Evolutionary conservation across 2,329 filamentous ascomycete genomes (phyloP), one percentile per base, ranked within the genome.

Genomic region (Xylaria sp.): DNA sequence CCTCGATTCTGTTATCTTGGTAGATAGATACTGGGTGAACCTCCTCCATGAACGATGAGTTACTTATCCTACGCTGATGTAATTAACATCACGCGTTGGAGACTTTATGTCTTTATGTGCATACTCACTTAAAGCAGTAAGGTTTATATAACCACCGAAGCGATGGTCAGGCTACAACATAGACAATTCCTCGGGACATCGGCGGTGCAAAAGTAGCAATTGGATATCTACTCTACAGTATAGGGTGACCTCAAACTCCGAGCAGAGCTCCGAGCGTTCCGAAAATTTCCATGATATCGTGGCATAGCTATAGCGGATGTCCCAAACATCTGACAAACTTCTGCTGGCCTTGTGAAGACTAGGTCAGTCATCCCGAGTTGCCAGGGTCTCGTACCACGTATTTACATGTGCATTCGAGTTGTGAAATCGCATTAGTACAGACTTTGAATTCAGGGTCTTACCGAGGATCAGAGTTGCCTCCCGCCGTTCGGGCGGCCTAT

Each of bases 211-310:
- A n/a, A n/a, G 29, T 44, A 60, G 58, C 53, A 61, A 60, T 55
- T 39, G 59, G 60, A 63, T 63, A 62, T 64, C 57, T 59, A 42
- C 44, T 60, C 49, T 61, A 58, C 11, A 40, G 48, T 41, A 18
- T 24, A 48, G 38, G 16, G 43, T 49, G 18, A 40, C 22, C 38
- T 7, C 8, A 26, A 20, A n/a, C 24, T 40, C 26, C 26, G 46
- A 20, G 34, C 34, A 29, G 18, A 22, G 11, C 17, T 17, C 21
- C 18, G 11, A 46, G 34, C 37, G 7, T 34, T 19, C 18, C 7
- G 11, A 50, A 9, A 24, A 29, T 19, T 18, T 19, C 19, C 39
- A 4, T 40, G 17, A 9, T 40, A 17, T 19, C 9, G 8, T 16
- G 6, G 18, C 21, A 21, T 20, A 34, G 42, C 22, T 16, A 39